Conservation (phyloP, 2,329 filamentous ascomycete genomes). For the Lecanicillium sp. region DNA sequence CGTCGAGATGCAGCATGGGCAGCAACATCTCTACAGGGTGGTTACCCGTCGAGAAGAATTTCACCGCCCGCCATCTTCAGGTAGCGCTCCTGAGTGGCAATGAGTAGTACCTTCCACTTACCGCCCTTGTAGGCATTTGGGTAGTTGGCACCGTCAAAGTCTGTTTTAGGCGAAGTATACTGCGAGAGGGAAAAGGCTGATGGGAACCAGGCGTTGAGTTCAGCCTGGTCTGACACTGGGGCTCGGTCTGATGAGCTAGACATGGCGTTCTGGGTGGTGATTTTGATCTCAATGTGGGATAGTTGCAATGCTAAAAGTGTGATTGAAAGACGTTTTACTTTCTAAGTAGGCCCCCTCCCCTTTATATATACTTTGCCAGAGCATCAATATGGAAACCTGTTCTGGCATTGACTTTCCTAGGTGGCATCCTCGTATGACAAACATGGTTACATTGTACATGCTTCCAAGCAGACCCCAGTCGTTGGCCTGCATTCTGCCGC, state of each 20-base stretch:
- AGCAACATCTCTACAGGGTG: constrained; percentile 15
- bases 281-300: neutral
- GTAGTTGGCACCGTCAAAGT: constrained; percentile 13
- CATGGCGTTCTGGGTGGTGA: constrained; percentile 1
- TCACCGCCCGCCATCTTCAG: constrained; percentile 13
- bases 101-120: constrained; percentile 14
- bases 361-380: neutral
- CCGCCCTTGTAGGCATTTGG: constrained; percentile 12
- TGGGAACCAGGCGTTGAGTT: constrained; percentile 15
- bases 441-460: too few relatives aligned
- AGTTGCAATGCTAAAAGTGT: neutral
- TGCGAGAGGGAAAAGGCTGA: constrained; percentile 14
- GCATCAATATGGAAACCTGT: too few relatives aligned
- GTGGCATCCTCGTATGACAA: too few relatives aligned
- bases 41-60: constrained; percentile 16
- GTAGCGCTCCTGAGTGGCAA: constrained; percentile 15
- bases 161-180: constrained; percentile 12
- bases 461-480: too few relatives aligned
- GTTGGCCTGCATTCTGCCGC: too few relatives aligned
- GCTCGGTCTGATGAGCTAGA: constrained; percentile 8
- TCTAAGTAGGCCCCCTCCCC: neutral
- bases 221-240: constrained; percentile 13
- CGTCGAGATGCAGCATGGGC: constrained; percentile 13
- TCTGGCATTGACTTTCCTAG: too few relatives aligned
- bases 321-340: neutral